Evolutionary conservation across 163 green algal genomes (phyloP), one percentile per base, ranked within the genome.

Genomic region (Scenedesmus sp.): DNA sequence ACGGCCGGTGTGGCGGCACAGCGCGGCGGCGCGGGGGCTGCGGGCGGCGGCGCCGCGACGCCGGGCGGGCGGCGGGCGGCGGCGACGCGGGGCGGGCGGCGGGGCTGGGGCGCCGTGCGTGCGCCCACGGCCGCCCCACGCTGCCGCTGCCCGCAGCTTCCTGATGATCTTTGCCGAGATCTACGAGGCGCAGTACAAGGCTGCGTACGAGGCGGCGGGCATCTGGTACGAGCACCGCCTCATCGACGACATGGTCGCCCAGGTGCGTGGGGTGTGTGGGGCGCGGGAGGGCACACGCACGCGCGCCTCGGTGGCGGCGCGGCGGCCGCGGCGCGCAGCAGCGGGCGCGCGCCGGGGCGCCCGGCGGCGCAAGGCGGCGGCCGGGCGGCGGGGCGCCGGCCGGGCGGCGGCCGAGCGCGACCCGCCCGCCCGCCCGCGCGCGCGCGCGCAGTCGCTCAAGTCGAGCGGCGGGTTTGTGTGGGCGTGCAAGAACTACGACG

Each of bases 181-280:
- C 47, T 95, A 95, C 74, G 89, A 95, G 78, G 62, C 78, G 60
- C 78, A 93, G 77, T 98, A 95, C 87, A 92, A 96, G 89, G 36
- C 81, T 29, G 80, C 95, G 77, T 98, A 91, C 76, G 92, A 98
- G 89, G 90, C 79, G 56, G 65, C 82, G 13, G 93, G 91, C 50
- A 97, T 98, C 77, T 99, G 93, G 91, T 98, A 98, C 78, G 92
- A 98, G 91, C 95, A 98, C 89, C 89, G 95, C 50, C 92, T 99
- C 33, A 99, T 99, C 71, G 95, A 99, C 77, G 95, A 98, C 91
- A 99, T 99, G 95, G 95, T 99, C 7, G 95, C 95, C 2, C 95
- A 98, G 88, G 89, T 87, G 63, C 33, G 62, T 28, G 24, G 6
- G 13, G 29, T 39, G 13, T 10, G 22, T 48, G 39, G n/a, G n/a